Percentiles rank a stretch among this genome's conserved stretches.
Conservation (phyloP, 495 filamentous ascomycete species). For the Hypoxylon intermedium region DNA sequence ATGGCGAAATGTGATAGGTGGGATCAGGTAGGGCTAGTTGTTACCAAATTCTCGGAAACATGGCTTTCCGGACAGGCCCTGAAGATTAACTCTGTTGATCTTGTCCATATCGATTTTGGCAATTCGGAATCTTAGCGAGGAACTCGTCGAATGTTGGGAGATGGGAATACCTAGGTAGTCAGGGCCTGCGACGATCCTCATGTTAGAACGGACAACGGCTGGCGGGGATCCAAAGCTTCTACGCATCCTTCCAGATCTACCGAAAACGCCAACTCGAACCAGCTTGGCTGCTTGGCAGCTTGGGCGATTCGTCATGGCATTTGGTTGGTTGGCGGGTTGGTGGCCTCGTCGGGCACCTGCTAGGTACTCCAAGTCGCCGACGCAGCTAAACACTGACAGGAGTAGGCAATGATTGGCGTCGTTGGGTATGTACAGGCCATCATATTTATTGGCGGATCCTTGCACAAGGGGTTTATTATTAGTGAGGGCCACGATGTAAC, state of each 20-base stretch:
- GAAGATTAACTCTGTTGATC: slow-evolving; percentile 1
- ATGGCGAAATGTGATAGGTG: slow-evolving; percentile 12
- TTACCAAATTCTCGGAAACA: slow-evolving; percentile 34
- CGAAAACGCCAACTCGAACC: slow-evolving; percentile 25
- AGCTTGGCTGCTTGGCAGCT: too few relatives aligned
- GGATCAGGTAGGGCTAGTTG: slow-evolving; percentile 33
- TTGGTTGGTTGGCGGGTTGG: slow-evolving; percentile 41
- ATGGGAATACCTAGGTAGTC: not conserved
- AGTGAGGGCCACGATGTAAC: slow-evolving; percentile 2
- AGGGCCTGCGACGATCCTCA: slow-evolving; percentile 31
- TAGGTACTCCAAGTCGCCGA: slow-evolving; percentile 35
- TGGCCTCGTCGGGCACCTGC: slow-evolving; percentile 38
- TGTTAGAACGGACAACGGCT: slow-evolving; percentile 18
- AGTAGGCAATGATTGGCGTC: slow-evolving; percentile 23
- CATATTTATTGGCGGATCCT: slow-evolving; percentile 32
- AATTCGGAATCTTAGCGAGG: slow-evolving; percentile 7
- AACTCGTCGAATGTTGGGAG: not conserved
- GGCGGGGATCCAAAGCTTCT: slow-evolving; percentile 23
- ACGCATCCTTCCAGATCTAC: slow-evolving; percentile 39
- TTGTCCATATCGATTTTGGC: slow-evolving; percentile 9
- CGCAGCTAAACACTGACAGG: slow-evolving; percentile 7
- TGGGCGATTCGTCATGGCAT: slow-evolving; percentile 13
- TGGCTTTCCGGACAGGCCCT: slow-evolving; percentile 28
- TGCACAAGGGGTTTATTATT: slow-evolving; percentile 20
- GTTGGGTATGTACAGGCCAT: not conserved